These are phyloP conservation scores for Aegilops sharonensis DNA, from an alignment of 176 grass and related monocot genomes.

Conservation along the genomic window DNA sequence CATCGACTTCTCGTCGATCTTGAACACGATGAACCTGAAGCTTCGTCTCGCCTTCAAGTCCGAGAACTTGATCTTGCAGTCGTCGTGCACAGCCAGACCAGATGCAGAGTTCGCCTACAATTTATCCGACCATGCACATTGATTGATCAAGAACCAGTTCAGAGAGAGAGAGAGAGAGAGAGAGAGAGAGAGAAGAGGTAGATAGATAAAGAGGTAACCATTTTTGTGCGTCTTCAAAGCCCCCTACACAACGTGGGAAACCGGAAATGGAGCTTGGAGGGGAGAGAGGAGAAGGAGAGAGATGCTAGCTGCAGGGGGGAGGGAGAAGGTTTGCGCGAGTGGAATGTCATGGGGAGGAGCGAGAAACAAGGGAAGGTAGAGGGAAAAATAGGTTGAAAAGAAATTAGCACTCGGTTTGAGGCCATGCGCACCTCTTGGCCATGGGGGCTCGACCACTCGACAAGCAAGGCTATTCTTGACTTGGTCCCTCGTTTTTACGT, in stretches of 20 bases:
- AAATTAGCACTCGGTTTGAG: not conserved
- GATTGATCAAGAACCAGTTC: not conserved
- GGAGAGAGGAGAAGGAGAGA: constrained; percentile 2
- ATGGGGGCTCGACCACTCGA: not conserved
- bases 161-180: not conserved
- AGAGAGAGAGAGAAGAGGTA: not conserved
- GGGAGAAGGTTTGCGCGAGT: constrained; percentile 8
- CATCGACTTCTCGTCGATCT: constrained; percentile 62
- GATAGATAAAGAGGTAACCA: constrained; percentile 20
- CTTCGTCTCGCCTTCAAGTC: constrained; percentile 59
- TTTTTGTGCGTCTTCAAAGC: not conserved
- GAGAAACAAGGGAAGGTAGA: not conserved
- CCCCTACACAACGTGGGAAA: not conserved
- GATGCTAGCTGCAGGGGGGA: constrained; percentile 30
- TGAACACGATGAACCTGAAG: constrained; percentile 83
- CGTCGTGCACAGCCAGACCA: constrained; percentile 62
- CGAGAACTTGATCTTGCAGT: constrained; percentile 72
- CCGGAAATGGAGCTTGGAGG: not conserved
- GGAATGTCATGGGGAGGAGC: constrained; percentile 8
- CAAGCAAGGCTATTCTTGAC: constrained; percentile 15
- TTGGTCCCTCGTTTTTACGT: not conserved
- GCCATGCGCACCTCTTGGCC: constrained; percentile 20
- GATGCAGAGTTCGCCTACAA: constrained; percentile 66
- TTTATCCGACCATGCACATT: not conserved
- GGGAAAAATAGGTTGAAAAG: not conserved